Percentiles rank a stretch among this genome's conserved stretches.
phyloP scores from a whole-genome alignment of 306 rosid genomes.

The Coriaria nepalensis region DNA sequence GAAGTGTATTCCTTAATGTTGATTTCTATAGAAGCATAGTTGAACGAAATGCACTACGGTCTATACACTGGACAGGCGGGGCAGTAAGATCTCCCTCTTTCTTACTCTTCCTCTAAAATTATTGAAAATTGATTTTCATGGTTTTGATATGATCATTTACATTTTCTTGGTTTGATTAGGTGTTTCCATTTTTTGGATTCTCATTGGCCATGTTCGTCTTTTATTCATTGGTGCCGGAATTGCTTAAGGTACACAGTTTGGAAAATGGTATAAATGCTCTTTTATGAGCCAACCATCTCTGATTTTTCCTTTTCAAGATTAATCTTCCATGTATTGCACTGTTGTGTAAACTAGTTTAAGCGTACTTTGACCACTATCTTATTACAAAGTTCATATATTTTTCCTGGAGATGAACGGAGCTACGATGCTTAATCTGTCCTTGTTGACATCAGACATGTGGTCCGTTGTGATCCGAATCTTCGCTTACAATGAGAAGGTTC shows the following conservation, averaged over 20 bases:
- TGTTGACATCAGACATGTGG: constrained; percentile 98
- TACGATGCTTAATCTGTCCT: constrained; percentile 87
- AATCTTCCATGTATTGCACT: too few relatives aligned
- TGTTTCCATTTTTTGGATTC: constrained; percentile 78
- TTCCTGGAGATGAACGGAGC: constrained; percentile 63
- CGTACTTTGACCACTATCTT: too few relatives aligned
- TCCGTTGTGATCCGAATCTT: constrained; percentile 74
- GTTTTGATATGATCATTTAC: background rate
- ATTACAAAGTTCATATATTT: too few relatives aligned
- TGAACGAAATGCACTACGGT: constrained; percentile 69
- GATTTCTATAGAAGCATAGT: constrained; percentile 47
- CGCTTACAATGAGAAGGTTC: constrained; percentile 82
- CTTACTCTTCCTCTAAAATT: background rate
- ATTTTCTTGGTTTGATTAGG: constrained; percentile 47
- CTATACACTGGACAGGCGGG: constrained; percentile 81
- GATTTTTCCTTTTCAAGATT: too few relatives aligned
- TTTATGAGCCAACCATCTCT: too few relatives aligned
- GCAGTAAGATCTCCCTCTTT: constrained; percentile 34
- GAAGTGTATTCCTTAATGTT: constrained; percentile 32
- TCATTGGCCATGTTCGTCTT: constrained; percentile 81
- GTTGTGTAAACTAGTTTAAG: too few relatives aligned
- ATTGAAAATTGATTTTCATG: background rate
- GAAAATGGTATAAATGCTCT: background rate
- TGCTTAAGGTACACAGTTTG: constrained; percentile 58
- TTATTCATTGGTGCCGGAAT: constrained; percentile 77